A percentile compares a stretch with the other conserved stretches of the same genome.
phyloP scores from a whole-genome alignment of 768 basidiomycete genomes.

The Lentinula aciculospora region DNA sequence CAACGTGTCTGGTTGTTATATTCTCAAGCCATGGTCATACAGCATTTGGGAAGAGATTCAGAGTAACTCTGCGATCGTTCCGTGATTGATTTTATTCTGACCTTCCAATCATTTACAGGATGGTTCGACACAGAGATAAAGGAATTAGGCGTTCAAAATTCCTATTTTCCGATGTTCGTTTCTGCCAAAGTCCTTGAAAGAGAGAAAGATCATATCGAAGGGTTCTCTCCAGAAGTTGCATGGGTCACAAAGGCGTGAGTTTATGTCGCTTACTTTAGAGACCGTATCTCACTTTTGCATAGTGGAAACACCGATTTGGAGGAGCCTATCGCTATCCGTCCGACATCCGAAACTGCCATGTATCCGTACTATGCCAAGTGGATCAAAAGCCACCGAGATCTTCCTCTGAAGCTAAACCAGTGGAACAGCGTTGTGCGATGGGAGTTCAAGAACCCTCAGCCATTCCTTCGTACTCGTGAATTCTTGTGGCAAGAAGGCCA shows the following conservation, averaged over 20 bases:
- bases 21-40: conserved; percentile 96
- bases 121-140: conserved; percentile 96
- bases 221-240: conserved; percentile 99
- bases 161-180: conserved; percentile 99
- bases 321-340: conserved; percentile 96
- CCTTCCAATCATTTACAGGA: conserved; percentile 31
- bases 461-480: conserved; percentile 98
- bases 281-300: conserved; percentile 8
- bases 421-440: conserved; percentile 99
- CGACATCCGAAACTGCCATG: conserved; percentile 98
- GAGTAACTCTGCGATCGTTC: conserved; percentile 36
- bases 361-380: conserved; percentile 99
- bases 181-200: conserved; percentile 87
- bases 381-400: conserved; percentile 96
- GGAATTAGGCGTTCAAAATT: conserved; percentile 92
- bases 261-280: not conserved
- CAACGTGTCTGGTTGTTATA: conserved; percentile 97
- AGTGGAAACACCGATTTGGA: conserved; percentile 92
- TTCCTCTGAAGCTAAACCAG: conserved; percentile 95
- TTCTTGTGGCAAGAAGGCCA: conserved; percentile 99
- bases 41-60: conserved; percentile 97
- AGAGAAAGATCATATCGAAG: conserved; percentile 98
- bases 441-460: conserved; percentile 99
- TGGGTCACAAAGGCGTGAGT: conserved; percentile 96
- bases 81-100: not conserved